These are phyloP conservation scores for Oehlia diaphana DNA, from an alignment of 192 early-diverging fungal genomes.

Conservation along the genomic window DNA sequence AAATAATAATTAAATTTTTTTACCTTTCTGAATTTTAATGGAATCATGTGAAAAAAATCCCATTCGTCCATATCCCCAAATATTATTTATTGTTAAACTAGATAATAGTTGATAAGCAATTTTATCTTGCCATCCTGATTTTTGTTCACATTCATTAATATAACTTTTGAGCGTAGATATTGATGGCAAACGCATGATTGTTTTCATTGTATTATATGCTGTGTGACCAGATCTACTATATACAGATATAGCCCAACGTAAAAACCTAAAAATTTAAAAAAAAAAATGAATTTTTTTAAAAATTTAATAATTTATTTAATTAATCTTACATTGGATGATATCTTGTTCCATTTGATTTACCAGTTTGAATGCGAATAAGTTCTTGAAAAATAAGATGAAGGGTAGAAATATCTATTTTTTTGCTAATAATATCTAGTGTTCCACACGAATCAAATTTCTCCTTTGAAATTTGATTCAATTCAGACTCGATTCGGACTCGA, in stretches of 20 bases:
- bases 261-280: neutral
- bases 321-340: conserved; percentile 12
- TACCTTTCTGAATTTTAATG: too few species aligned
- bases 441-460: too few species aligned
- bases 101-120: too few species aligned
- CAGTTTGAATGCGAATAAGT: neutral
- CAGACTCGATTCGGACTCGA: too few species aligned
- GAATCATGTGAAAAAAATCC: too few species aligned
- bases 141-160: neutral
- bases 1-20: too few species aligned
- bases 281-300: neutral
- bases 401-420: neutral
- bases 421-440: neutral
- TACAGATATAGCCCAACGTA: neutral
- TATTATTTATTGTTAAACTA: too few species aligned
- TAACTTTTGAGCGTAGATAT: conserved; percentile 3
- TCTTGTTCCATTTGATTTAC: neutral
- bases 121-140: too few species aligned
- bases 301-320: neutral
- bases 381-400: conserved; percentile 13
- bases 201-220: neutral
- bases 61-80: too few species aligned
- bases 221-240: too few species aligned
- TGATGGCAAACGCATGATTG: conserved; percentile 1
- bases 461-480: too few species aligned